Evolutionary conservation across 75 land plant genomes (phyloP).

Genomic region (Adiantum capillusveneris): DNA sequence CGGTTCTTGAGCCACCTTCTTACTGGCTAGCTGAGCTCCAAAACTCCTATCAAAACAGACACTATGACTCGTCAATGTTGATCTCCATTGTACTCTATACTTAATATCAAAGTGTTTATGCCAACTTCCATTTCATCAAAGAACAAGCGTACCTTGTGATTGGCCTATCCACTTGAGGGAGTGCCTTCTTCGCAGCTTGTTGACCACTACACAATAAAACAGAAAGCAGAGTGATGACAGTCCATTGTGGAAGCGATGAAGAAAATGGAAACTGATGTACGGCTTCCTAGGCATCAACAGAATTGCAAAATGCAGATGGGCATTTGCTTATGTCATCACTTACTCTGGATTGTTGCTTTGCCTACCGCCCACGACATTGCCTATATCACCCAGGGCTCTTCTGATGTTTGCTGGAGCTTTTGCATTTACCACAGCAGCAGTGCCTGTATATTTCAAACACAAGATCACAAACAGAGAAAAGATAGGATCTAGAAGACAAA

Average conservation of each 20-base stretch:
- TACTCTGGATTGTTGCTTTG: conserved; percentile 14
- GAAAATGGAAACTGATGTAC: no score
- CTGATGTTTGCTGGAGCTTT: conserved; percentile 31
- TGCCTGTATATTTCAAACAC: background rate
- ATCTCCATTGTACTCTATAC: no score
- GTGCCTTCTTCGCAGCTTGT: conserved; percentile 15
- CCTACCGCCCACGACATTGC: conserved; percentile 46
- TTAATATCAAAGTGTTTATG: no score
- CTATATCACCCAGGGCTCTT: conserved; percentile 78
- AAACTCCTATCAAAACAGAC: background rate
- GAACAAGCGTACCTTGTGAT: conserved; percentile 54
- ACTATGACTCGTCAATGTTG: no score
- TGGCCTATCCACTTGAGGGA: conserved; percentile 26
- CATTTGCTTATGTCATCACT: no score
- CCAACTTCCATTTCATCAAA: no score
- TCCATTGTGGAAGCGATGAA: no score
- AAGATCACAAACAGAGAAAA: background rate
- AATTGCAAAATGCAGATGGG: background rate
- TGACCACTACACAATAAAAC: background rate
- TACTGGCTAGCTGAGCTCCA: conserved; percentile 1
- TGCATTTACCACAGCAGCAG: background rate
- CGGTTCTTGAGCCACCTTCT: background rate
- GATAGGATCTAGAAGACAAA: background rate
- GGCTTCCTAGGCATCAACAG: no score
- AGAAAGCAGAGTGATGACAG: conserved; percentile 5